Evolutionary conservation across 345 rosid species (phyloP).

Genomic region (Trapa bicornis): DNA sequence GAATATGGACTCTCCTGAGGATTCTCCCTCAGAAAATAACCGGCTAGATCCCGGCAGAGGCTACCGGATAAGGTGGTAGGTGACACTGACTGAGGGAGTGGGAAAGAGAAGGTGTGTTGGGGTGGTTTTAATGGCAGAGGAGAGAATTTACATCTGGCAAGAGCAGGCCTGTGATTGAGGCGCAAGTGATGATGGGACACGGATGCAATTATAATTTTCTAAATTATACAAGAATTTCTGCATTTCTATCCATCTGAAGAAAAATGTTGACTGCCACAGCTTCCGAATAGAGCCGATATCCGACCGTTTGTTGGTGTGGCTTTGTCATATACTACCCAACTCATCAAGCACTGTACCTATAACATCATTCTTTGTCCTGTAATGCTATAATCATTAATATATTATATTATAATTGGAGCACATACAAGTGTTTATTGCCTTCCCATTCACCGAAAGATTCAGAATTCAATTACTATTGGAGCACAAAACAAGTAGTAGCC

Average conservation of each 20-base stretch:
- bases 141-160: neutral
- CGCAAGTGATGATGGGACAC: slow-evolving; percentile 9
- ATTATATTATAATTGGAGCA: no score
- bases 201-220: neutral
- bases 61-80: slow-evolving; percentile 3
- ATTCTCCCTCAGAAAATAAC: slow-evolving; percentile 10
- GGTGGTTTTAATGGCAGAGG: neutral
- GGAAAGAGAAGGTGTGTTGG: neutral
- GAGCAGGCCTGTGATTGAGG: slow-evolving; percentile 25
- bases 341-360: no score
- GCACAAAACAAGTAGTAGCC: no score
- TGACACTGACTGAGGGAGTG: neutral
- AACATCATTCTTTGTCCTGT: no score
- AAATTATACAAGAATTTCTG: neutral
- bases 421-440: no score
- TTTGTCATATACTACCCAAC: neutral
- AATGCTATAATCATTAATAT: no score
- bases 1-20: neutral
- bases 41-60: slow-evolving; percentile 25
- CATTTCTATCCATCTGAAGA: neutral
- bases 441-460: no score
- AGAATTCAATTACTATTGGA: no score
- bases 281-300: neutral
- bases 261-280: neutral
- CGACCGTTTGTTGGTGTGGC: slow-evolving; percentile 1